phyloP scores from a whole-genome alignment of 163 green algal genomes.

The Scenedesmus sp. region DNA sequence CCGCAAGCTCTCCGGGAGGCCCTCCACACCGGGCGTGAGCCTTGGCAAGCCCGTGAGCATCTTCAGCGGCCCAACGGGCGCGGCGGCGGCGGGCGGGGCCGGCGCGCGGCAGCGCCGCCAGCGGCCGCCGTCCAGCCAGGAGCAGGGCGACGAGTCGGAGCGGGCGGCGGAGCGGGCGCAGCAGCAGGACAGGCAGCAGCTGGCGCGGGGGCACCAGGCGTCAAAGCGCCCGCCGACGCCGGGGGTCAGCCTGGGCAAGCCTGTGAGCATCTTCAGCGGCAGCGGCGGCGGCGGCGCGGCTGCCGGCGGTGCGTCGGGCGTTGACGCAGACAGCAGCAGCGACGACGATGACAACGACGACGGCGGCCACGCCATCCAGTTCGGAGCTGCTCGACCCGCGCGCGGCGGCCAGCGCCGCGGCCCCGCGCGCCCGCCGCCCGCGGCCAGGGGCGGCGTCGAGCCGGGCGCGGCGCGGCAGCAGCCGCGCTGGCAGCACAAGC shows the following conservation, averaged over 20 bases:
- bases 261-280: slow-evolving; percentile 33
- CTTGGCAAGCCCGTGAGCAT: not conserved
- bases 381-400: too few relatives aligned
- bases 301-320: too few relatives aligned
- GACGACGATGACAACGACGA: too few relatives aligned
- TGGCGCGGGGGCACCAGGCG: not conserved
- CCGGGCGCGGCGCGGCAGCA: not conserved
- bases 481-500: not conserved
- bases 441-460: too few relatives aligned
- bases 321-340: too few relatives aligned
- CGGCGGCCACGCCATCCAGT: too few relatives aligned
- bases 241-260: not conserved
- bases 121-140: not conserved
- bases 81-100: not conserved
- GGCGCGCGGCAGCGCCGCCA: not conserved
- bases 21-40: too few relatives aligned
- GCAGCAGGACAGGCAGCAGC: slow-evolving; percentile 15
- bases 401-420: too few relatives aligned
- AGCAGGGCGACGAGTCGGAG: not conserved
- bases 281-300: not conserved
- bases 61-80: not conserved
- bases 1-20: too few relatives aligned
- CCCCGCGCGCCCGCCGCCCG: too few relatives aligned
- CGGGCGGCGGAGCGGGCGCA: not conserved
- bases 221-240: not conserved